Conservation (phyloP, 495 filamentous ascomycete species). For the Penicillium flavigenum region DNA sequence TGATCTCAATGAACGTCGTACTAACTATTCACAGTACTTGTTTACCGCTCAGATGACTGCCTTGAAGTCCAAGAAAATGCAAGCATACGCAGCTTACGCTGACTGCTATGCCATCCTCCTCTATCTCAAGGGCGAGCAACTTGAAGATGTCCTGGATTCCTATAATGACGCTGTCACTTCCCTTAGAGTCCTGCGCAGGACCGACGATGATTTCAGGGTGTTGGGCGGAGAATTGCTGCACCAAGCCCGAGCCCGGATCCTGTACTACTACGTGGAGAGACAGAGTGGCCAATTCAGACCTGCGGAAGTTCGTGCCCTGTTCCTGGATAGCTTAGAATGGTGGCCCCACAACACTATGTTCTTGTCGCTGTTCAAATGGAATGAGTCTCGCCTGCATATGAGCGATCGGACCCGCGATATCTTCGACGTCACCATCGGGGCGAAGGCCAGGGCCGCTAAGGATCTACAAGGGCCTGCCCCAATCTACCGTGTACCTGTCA, state of each 20-base stretch:
- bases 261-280: constrained; percentile 60
- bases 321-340: constrained; percentile 55
- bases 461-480: constrained; percentile 15
- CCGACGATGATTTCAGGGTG: constrained; percentile 33
- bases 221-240: constrained; percentile 55
- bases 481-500: constrained; percentile 42
- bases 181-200: constrained; percentile 35
- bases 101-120: constrained; percentile 62
- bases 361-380: constrained; percentile 67
- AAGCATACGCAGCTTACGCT: constrained; percentile 51
- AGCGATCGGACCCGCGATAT: constrained; percentile 69
- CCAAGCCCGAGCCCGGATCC: constrained; percentile 64
- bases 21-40: constrained; percentile 47
- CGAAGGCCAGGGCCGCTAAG: constrained; percentile 30
- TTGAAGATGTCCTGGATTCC: constrained; percentile 44
- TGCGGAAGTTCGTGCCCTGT: constrained; percentile 55
- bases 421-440: not conserved
- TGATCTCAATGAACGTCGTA: not conserved
- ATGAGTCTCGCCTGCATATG: constrained; percentile 64
- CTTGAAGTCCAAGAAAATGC: constrained; percentile 46
- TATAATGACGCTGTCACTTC: constrained; percentile 49
- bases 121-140: constrained; percentile 53
- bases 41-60: constrained; percentile 55
- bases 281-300: constrained; percentile 62
- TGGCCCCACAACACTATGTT: constrained; percentile 82